Percentiles rank a stretch among this genome's conserved stretches.
Evolutionary conservation across 768 basidiomycete genomes (phyloP).

Genomic region (Arthromyces matolae): DNA sequence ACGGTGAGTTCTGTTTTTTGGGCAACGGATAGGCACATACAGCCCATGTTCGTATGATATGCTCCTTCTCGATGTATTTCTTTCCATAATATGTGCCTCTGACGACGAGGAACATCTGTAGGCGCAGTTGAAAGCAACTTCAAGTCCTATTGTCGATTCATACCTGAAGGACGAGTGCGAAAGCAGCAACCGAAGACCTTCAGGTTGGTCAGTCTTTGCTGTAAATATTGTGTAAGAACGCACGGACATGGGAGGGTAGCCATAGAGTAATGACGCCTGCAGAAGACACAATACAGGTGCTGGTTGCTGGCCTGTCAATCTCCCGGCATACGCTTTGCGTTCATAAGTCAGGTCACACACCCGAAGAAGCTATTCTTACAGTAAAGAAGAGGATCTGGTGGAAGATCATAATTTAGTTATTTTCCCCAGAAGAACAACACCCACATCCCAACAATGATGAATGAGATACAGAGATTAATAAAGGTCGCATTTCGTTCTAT

Average conservation of each 20-base stretch:
- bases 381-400: constrained; percentile 35
- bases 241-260: constrained; percentile 44
- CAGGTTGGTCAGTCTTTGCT: too few relatives aligned
- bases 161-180: constrained; percentile 43
- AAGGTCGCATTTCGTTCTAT: constrained; percentile 46
- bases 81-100: constrained; percentile 33
- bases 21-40: constrained; percentile 24
- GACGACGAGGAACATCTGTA: constrained; percentile 44
- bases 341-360: not conserved
- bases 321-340: constrained; percentile 31
- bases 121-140: too few relatives aligned
- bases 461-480: constrained; percentile 41
- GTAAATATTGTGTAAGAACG: too few relatives aligned
- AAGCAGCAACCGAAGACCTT: constrained; percentile 40
- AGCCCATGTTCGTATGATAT: constrained; percentile 31
- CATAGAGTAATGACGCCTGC: constrained; percentile 46
- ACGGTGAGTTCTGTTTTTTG: not conserved
- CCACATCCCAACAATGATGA: constrained; percentile 44
- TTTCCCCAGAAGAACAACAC: constrained; percentile 10
- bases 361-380: constrained; percentile 25
- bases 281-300: constrained; percentile 38
- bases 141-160: not conserved
- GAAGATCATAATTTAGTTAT: not conserved
- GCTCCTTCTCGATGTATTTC: constrained; percentile 29
- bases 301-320: constrained; percentile 41